Conservation (phyloP, 805 yeast species). For the Candida awuae region DNA sequence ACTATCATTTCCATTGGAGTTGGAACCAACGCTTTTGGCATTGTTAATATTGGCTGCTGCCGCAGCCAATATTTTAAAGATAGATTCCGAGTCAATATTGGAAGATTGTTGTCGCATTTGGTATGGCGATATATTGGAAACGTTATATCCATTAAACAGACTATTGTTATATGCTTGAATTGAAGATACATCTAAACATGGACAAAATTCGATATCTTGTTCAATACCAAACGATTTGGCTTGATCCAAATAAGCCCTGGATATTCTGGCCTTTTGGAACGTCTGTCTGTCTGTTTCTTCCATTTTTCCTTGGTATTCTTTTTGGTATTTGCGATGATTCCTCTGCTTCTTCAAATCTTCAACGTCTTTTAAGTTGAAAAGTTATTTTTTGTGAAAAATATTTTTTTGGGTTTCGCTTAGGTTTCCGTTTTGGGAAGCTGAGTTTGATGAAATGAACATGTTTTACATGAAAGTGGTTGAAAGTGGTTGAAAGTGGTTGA, state of each 20-base stretch:
- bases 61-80: constrained; percentile 12
- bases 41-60: constrained; percentile 6
- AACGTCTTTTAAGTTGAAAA: neutral
- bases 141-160: neutral
- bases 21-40: neutral
- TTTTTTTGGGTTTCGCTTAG: no score
- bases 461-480: no score
- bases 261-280: constrained; percentile 20
- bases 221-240: constrained; percentile 64
- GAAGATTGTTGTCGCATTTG: constrained; percentile 1
- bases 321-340: no score
- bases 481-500: no score
- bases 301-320: neutral
- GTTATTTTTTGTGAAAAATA: no score
- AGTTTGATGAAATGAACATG: no score
- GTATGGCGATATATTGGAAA: constrained; percentile 5
- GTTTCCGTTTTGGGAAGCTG: no score
- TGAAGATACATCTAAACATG: constrained; percentile 20
- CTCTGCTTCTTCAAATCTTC: no score
- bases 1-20: neutral
- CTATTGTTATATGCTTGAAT: neutral
- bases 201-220: constrained; percentile 68
- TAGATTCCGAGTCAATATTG: constrained; percentile 10
- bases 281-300: neutral
- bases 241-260: constrained; percentile 46